Percentiles rank a stretch among this genome's conserved stretches.
phyloP scores from a whole-genome alignment of 768 basidiomycete species.

The Coprinopsis sp. region DNA sequence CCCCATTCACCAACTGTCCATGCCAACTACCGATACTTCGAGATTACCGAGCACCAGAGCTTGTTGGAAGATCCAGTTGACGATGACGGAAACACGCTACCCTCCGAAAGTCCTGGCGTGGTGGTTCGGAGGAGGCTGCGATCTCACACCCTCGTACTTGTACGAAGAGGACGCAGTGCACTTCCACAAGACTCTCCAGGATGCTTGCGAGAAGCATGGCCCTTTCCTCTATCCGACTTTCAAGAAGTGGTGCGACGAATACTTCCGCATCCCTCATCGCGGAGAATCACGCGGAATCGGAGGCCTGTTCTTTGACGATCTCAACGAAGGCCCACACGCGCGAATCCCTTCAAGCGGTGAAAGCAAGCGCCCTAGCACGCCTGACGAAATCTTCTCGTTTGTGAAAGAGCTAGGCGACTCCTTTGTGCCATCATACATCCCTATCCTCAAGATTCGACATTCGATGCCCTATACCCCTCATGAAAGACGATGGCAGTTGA shows the following conservation, averaged over 20 bases:
- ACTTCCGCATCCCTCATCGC: constrained; percentile 91
- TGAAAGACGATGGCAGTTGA: constrained; percentile 87
- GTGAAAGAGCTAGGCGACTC: constrained; percentile 68
- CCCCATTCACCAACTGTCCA: constrained; percentile 93
- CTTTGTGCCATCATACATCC: constrained; percentile 87
- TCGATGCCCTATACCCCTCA: constrained; percentile 53
- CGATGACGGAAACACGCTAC: constrained; percentile 29
- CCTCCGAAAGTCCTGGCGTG: constrained; percentile 75
- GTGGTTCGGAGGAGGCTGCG: constrained; percentile 99
- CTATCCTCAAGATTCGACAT: constrained; percentile 66
- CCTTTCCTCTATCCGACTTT: constrained; percentile 65
- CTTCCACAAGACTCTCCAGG: constrained; percentile 78
- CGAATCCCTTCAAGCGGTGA: constrained; percentile 42
- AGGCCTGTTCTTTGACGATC: constrained; percentile 96
- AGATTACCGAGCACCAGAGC: constrained; percentile 57
- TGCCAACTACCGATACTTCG: constrained; percentile 97
- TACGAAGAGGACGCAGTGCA: constrained; percentile 82
- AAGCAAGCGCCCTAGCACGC: constrained; percentile 46
- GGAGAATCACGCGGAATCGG: constrained; percentile 84
- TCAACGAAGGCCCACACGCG: constrained; percentile 61
- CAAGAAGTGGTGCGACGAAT: constrained; percentile 97
- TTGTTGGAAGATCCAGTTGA: constrained; percentile 8
- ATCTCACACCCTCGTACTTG: constrained; percentile 92
- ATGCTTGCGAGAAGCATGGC: constrained; percentile 72
- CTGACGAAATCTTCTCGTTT: constrained; percentile 73